These are phyloP conservation scores for Colletotrichum sp. DNA, from an alignment of 2,329 filamentous ascomycete genomes.

Conservation along the genomic window DNA sequence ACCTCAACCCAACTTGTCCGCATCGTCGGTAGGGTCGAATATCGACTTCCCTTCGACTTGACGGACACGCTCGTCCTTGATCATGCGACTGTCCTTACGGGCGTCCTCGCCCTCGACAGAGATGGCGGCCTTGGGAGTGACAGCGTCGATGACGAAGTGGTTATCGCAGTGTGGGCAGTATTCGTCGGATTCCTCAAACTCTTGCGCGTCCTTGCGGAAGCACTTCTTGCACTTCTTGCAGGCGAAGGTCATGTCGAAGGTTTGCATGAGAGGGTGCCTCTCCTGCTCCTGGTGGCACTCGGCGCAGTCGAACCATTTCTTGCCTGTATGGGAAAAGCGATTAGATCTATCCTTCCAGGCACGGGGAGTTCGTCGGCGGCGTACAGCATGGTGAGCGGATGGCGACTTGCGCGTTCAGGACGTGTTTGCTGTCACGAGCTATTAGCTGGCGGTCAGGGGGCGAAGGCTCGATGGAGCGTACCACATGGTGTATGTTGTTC, in stretches of 20 bases:
- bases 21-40: constrained; percentile 78
- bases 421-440: constrained; percentile 76
- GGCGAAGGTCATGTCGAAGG: constrained; percentile 88
- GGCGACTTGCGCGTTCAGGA: constrained; percentile 96
- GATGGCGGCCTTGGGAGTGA: constrained; percentile 81
- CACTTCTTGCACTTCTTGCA: constrained; percentile 99
- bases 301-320: constrained; percentile 98
- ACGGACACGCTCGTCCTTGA: constrained; percentile 85
- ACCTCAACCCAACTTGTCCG: constrained; percentile 75
- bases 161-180: constrained; percentile 99
- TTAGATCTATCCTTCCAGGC: not conserved
- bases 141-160: constrained; percentile 92
- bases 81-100: constrained; percentile 84
- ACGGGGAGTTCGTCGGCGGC: constrained; percentile 28
- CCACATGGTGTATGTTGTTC: constrained; percentile 36
- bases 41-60: constrained; percentile 63
- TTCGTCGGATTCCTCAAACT: constrained; percentile 97
- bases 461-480: constrained; percentile 24
- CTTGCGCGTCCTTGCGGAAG: constrained; percentile 90
- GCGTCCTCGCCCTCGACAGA: constrained; percentile 92
- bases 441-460: not conserved
- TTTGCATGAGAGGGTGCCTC: constrained; percentile 76
- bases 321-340: constrained; percentile 55
- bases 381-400: constrained; percentile 96
- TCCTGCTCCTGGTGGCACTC: constrained; percentile 90